A percentile compares a stretch with the other conserved stretches of the same genome.
Evolutionary conservation across 2,329 filamentous ascomycete genomes (phyloP).

Genomic region (Sarocladium oryzae): DNA sequence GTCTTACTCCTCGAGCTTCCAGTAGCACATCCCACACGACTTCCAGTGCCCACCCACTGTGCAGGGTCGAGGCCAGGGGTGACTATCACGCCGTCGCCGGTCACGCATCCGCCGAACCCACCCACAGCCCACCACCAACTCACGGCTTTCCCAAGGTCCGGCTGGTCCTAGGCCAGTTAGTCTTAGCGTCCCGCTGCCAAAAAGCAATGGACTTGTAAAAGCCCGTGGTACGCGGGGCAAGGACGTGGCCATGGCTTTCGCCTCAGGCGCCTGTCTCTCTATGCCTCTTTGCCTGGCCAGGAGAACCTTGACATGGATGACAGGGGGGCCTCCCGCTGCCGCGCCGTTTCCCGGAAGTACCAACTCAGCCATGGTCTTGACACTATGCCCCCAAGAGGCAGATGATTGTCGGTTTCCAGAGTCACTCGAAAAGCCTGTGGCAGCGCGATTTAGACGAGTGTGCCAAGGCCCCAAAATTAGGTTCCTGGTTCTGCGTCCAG

Average conservation of each 20-base stretch:
- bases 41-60: neutral
- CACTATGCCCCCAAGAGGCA: neutral
- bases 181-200: constrained; percentile 3
- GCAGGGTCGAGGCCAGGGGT: constrained; percentile 8
- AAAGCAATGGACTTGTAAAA: too few species aligned
- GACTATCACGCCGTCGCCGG: constrained; percentile 2
- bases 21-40: neutral
- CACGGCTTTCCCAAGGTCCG: too few species aligned
- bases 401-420: neutral
- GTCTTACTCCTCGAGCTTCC: neutral
- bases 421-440: neutral
- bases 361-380: neutral
- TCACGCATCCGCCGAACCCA: constrained; percentile 9
- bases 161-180: neutral
- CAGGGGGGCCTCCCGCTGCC: constrained; percentile 6
- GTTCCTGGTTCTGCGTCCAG: too few species aligned
- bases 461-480: neutral
- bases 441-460: neutral
- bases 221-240: constrained; percentile 4
- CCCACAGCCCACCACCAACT: too few species aligned
- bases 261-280: neutral
- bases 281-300: neutral
- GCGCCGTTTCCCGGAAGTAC: neutral
- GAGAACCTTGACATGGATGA: neutral
- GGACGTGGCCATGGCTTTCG: neutral